Base-by-base conservation (phyloP, 805 yeast genomes). In the Wickerhamomyces bovis region DNA sequence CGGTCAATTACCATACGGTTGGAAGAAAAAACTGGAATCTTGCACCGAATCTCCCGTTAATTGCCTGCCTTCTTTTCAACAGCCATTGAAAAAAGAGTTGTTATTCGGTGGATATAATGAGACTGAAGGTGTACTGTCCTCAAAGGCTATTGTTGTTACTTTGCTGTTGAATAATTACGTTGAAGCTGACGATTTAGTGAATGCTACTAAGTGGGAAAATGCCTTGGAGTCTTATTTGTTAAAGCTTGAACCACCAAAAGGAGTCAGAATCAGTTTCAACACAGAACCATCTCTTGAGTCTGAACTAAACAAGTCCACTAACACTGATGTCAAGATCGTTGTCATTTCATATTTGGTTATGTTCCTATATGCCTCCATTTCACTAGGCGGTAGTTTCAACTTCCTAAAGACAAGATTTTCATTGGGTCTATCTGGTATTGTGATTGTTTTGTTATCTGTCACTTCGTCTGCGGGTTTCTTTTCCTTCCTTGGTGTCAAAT, bases 31-130 rank as follows among this genome's bases (percentile, higher is more conserved):
- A 44, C 60, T 92, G 11, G 57, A 70, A 44, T 60, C 65, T 4
- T 92, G 99, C 61, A 74, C 94, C 0, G 70, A 75, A 18, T 78
- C 88, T 1, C 98, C 98, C 0, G 97, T 92, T 2, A 83, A 78
- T 52, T 92, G 99, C 61, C 68, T 92, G 36, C 98, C 99, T 0
- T 66, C 82, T 0, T 92, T 90, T 65, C 96, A 88, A 58, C 97
- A 89, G 62, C 98, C 98, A 0, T 69, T 92, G 51, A 84, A 81
- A 54, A 77, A 80, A 23, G 78, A 82, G 44, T 54, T 89, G 18
- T 62, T 92, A 4, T 87, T 92, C 64, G 90, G 92, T 16, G 81
- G 80, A 0, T 63, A 61, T 44, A 61, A 66, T 6, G 70, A 44
- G 15, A 23, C 39, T 6, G 22, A 67, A 25, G 72, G 68, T 6